phyloP scores from a whole-genome alignment of 208 protist species.

The Trypanosoma lewisi region DNA sequence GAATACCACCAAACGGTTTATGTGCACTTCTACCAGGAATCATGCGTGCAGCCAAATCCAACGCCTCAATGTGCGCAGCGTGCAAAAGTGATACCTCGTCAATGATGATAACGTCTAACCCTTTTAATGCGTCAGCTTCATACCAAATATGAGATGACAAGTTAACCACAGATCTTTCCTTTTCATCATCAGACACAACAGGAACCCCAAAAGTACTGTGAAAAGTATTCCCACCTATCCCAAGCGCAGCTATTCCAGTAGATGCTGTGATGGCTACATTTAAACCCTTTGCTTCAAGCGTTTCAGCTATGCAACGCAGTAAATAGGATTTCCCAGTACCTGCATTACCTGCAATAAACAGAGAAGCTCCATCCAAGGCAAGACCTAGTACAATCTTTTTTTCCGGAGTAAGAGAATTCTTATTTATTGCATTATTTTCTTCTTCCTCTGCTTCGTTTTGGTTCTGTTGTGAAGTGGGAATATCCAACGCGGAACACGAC shows the following conservation, averaged over 20 bases:
- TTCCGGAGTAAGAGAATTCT: constrained; percentile 24
- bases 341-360: constrained; percentile 73
- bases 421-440: background rate
- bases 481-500: background rate
- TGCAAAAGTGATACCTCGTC: constrained; percentile 86
- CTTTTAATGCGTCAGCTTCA: constrained; percentile 24
- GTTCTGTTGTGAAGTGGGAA: background rate
- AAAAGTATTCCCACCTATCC: constrained; percentile 74
- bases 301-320: constrained; percentile 33
- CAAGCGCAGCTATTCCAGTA: constrained; percentile 66
- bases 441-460: constrained; percentile 1
- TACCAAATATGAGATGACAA: constrained; percentile 9
- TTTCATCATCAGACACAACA: constrained; percentile 25
- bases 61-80: constrained; percentile 43
- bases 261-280: constrained; percentile 57
- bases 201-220: constrained; percentile 68
- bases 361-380: constrained; percentile 46
- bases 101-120: constrained; percentile 64
- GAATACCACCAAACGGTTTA: constrained; percentile 79
- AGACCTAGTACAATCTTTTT: constrained; percentile 35
- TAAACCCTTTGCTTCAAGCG: constrained; percentile 26
- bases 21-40: constrained; percentile 21
- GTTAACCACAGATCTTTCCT: background rate
- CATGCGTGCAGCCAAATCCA: constrained; percentile 39
- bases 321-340: constrained; percentile 75